Evolutionary conservation across 2,329 filamentous ascomycete genomes (phyloP).

Genomic region (Botryosphaeria dothidea): DNA sequence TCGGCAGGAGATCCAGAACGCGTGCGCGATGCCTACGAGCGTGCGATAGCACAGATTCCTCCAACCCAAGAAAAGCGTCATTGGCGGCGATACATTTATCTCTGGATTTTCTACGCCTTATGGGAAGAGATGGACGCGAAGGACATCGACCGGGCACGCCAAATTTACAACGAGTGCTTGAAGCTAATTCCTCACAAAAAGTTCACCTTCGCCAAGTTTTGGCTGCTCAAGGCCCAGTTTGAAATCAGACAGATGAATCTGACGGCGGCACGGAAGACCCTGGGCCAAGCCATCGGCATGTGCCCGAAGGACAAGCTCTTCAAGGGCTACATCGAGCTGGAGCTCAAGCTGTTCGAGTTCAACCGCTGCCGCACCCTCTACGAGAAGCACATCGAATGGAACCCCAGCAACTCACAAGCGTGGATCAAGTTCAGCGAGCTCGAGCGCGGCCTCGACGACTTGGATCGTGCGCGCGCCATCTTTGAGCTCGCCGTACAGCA

Average conservation of each 20-base stretch:
- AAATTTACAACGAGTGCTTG: slow-evolving; percentile 89
- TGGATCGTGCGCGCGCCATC: slow-evolving; percentile 84
- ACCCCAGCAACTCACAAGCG: slow-evolving; percentile 83
- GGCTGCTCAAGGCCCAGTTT: slow-evolving; percentile 91
- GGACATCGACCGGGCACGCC: slow-evolving; percentile 74
- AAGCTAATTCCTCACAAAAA: slow-evolving; percentile 90
- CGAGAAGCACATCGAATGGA: slow-evolving; percentile 92
- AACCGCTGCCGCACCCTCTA: slow-evolving; percentile 86
- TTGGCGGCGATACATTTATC: slow-evolving; percentile 95
- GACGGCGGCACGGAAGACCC: slow-evolving; percentile 77
- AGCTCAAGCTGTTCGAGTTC: slow-evolving; percentile 94
- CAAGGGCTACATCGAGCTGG: slow-evolving; percentile 88
- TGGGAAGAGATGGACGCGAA: slow-evolving; percentile 89
- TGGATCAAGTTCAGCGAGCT: slow-evolving; percentile 98
- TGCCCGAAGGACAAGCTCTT: slow-evolving; percentile 96
- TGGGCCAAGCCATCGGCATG: slow-evolving; percentile 88
- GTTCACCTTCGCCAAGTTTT: slow-evolving; percentile 96
- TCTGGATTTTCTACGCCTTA: slow-evolving; percentile 96
- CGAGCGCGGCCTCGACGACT: slow-evolving; percentile 85
- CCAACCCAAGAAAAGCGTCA: slow-evolving; percentile 95
- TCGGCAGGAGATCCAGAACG: slow-evolving; percentile 77
- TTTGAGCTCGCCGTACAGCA: slow-evolving; percentile 89
- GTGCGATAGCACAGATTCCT: slow-evolving; percentile 91
- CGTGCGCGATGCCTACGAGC: slow-evolving; percentile 90
- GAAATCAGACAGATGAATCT: slow-evolving; percentile 87